phyloP scores from a whole-genome alignment of 2,329 filamentous ascomycete species.

The Metarhizium brunneum region DNA sequence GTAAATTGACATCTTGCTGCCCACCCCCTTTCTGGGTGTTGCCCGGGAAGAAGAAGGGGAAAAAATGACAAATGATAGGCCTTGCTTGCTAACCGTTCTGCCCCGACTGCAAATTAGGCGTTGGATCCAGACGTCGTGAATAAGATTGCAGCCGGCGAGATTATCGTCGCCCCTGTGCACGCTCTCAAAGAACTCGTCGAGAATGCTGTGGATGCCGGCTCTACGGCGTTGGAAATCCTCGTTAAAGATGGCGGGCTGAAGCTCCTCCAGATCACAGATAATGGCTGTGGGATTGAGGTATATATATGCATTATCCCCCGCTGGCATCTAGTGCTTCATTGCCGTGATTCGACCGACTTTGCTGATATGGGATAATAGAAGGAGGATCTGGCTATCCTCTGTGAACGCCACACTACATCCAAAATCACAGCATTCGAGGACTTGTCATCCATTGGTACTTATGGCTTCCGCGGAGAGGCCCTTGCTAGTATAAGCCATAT shows the following conservation, averaged over 20 bases:
- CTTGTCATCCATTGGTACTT: constrained; percentile 79
- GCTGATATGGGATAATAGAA: constrained; percentile 40
- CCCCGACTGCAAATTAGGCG: constrained; percentile 40
- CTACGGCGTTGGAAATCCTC: constrained; percentile 80
- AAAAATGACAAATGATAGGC: neutral
- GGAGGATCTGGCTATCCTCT: constrained; percentile 85
- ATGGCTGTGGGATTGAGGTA: constrained; percentile 91
- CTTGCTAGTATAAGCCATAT: constrained; percentile 98
- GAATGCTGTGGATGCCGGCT: constrained; percentile 94
- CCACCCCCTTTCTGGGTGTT: neutral
- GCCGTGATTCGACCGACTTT: neutral
- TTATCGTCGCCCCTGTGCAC: constrained; percentile 94
- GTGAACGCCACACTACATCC: constrained; percentile 93
- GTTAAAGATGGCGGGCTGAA: constrained; percentile 95
- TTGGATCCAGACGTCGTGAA: constrained; percentile 91
- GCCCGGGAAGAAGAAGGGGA: too few relatives aligned
- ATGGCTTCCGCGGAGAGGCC: constrained; percentile 96
- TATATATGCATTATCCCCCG: constrained; percentile 23
- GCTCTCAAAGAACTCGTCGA: constrained; percentile 95
- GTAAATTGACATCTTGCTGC: constrained; percentile 14
- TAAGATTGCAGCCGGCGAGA: constrained; percentile 96
- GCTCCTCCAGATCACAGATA: constrained; percentile 92
- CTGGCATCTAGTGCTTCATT: neutral
- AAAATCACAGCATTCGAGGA: constrained; percentile 94
- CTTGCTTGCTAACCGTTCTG: neutral